A percentile compares a stretch with the other conserved stretches of the same genome.
These are phyloP conservation scores for Trifolium subterraneum DNA, from an alignment of 306 rosid genomes.

Conservation along the genomic window DNA sequence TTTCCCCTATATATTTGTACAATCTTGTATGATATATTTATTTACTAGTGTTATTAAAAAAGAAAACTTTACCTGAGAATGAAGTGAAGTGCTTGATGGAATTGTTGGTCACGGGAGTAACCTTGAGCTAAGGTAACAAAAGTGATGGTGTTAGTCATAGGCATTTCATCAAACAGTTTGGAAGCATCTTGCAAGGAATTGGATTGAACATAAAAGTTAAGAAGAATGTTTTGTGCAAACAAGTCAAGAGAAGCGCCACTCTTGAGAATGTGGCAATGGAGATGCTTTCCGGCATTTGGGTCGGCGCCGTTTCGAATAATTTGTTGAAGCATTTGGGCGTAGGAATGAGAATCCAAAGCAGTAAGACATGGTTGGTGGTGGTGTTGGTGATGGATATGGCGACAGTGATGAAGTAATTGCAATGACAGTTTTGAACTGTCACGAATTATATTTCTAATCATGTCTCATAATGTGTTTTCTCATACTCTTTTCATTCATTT, in stretches of 20 bases:
- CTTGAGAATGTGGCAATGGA: conserved; percentile 22
- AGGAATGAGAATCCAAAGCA: conserved; percentile 6
- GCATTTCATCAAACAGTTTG: conserved; percentile 25
- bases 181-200: background rate
- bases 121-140: conserved; percentile 17
- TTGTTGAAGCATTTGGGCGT: conserved; percentile 8
- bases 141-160: background rate
- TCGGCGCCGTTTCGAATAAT: conserved; percentile 6
- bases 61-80: conserved; percentile 13
- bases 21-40: background rate
- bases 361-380: conserved; percentile 7
- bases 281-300: background rate
- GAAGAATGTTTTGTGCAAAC: conserved; percentile 23
- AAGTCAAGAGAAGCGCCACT: conserved; percentile 7
- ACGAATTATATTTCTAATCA: background rate
- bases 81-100: background rate
- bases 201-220: conserved; percentile 20
- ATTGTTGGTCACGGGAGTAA: background rate
- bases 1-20: background rate
- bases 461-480: background rate
- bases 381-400: conserved; percentile 10
- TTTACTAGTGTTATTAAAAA: conserved; percentile 3
- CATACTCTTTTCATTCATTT: background rate
- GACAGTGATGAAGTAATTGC: background rate
- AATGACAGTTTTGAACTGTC: conserved; percentile 2